Evolutionary conservation across 169 alveolate genomes (phyloP).

Genomic region (Plasmodium gallinaceum): DNA sequence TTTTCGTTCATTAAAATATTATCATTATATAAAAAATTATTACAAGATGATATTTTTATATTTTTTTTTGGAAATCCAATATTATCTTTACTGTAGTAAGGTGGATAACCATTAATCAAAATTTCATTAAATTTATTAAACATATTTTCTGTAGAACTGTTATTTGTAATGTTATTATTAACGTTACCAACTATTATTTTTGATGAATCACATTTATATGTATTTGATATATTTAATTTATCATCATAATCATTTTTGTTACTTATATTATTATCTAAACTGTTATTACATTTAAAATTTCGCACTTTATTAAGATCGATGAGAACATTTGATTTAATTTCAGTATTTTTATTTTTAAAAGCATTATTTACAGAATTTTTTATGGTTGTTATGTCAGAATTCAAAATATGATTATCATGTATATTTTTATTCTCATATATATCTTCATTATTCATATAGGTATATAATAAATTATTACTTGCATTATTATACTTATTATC

Average conservation of each 20-base stretch:
- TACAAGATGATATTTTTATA: too few species aligned
- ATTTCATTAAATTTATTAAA: too few species aligned
- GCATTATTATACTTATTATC: too few species aligned
- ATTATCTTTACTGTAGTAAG: too few species aligned
- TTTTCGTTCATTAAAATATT: too few species aligned
- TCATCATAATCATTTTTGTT: background rate
- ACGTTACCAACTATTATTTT: background rate
- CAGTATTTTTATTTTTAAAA: conserved; percentile 1
- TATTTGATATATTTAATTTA: conserved; percentile 12
- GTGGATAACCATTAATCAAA: too few species aligned
- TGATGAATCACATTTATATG: conserved; percentile 1
- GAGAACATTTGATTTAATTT: background rate
- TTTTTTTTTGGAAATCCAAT: too few species aligned
- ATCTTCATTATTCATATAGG: conserved; percentile 1
- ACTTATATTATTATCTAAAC: conserved; percentile 2
- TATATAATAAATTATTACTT: background rate
- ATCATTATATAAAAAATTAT: too few species aligned
- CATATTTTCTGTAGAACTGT: too few species aligned
- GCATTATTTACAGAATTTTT: background rate
- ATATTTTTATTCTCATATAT: background rate
- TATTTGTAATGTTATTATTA: too few species aligned
- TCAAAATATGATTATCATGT: background rate
- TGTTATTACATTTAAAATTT: conserved; percentile 1
- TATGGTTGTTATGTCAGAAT: background rate
- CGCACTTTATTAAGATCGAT: conserved; percentile 5